Evolutionary conservation across 140 eudicot species (phyloP), one percentile per base, ranked within the genome.

Genomic region (Cichorium intybus): DNA sequence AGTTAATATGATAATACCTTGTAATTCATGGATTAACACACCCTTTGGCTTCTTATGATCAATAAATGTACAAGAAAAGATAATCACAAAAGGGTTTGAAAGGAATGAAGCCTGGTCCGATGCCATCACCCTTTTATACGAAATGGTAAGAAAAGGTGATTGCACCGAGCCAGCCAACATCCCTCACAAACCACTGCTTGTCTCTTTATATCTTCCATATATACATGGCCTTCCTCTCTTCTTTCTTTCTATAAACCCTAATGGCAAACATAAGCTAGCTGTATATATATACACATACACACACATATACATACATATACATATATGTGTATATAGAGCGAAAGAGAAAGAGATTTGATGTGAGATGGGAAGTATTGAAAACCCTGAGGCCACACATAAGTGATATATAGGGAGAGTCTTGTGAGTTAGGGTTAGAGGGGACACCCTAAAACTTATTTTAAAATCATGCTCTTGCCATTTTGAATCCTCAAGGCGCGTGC

Each of bases 51-150:
- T 55, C 22, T 16, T 18, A 60, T 23, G 35, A 24, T n/a, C n/a
- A n/a, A 34, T 57, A 35, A 24, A 5, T 1, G 18, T 0, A 15
- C 20, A 14, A 0, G 3, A 10, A 33, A 24, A 4, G 45, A 22
- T 54, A 34, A 14, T 8, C 28, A 64, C 82, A 65, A 77, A 77
- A 65, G 72, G 72, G 60, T 80, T 84, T 84, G 92, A 75, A 80
- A 81, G 91, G 91, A 84, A 84, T 81, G 91, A 84, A 84, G 91
- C 91, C 91, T 84, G 91, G 91, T 84, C 91, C 91, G 91, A 81
- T 63, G 79, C 77, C 75, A 64, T 63, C 84, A 66, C 76, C 60
- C 24, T 53, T 55, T 24, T 60, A 24, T 29, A 55, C 45, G 10
- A 34, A 49, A 23, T 20, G 18, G 24, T 35, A 23, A 52, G 35